Evolutionary conservation across 2,329 filamentous ascomycete genomes (phyloP).

Genomic region (Colletotrichum australisinense): DNA sequence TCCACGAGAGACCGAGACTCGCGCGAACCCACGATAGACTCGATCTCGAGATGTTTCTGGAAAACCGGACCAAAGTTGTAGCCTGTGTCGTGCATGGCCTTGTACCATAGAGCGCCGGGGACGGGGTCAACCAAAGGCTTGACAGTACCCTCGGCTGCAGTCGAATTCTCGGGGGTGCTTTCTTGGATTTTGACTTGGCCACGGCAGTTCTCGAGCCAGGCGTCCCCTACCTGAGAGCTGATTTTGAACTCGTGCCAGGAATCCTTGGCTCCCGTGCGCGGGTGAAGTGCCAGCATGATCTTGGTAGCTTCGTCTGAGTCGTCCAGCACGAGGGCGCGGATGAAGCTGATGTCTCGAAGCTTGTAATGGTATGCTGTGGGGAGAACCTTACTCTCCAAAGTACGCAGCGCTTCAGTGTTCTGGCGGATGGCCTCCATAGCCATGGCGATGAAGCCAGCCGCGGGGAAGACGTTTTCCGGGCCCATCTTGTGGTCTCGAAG

Average conservation of each 20-base stretch:
- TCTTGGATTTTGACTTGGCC: constrained; percentile 10
- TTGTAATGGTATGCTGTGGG: neutral
- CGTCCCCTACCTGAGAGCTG: neutral
- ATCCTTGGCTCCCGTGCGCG: neutral
- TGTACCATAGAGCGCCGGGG: constrained; percentile 5
- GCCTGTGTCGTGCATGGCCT: neutral
- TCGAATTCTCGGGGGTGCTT: neutral
- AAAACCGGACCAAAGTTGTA: constrained; percentile 6
- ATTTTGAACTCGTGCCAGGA: constrained; percentile 20
- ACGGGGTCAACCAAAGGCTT: neutral
- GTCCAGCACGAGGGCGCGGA: neutral
- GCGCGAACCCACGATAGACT: neutral
- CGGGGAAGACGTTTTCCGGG: constrained; percentile 51
- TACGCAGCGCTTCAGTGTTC: neutral
- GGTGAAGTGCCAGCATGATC: neutral
- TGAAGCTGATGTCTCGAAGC: constrained; percentile 2
- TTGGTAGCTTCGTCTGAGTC: neutral
- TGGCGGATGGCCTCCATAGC: constrained; percentile 24
- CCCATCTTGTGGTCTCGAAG: constrained; percentile 55
- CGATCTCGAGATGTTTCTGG: neutral
- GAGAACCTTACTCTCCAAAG: neutral
- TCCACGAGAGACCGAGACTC: neutral
- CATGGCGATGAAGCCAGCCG: constrained; percentile 18
- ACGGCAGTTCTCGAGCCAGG: constrained; percentile 4
- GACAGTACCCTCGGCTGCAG: neutral